Evolutionary conservation across 805 yeast species (phyloP), one percentile per base, ranked within the genome.

Genomic region (Teunomyces lycoperdinae): DNA sequence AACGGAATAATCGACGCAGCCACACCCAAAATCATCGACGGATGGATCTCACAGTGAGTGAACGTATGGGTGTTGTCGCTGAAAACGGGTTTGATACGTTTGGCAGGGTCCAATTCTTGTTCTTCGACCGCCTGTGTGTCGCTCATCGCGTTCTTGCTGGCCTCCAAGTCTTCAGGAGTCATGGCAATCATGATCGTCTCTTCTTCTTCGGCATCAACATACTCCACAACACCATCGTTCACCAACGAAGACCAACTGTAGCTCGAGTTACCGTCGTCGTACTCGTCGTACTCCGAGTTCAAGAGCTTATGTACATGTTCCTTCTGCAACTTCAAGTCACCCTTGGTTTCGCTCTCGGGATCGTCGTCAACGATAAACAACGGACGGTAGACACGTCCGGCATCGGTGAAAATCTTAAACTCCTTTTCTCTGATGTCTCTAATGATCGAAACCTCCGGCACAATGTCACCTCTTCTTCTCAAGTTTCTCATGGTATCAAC

Each of bases 11-110:
- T 90, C 27, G 96, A 89, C 4, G 99, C 99, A 41, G 97, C 96
- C 55, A 94, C 97, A 70, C 99, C 99, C 52, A 94, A 78, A 68
- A 94, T 92, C 99, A 94, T 94, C 28, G 96, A 87, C 14, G 99
- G 99, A 72, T 94, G 99, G 64, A 94, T 91, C 73, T 94, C 99
- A 80, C 99, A 94, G 70, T 94, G 99, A 0, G 99, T 94, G 76
- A 89, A 94, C 1, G 98, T 90, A 58, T 83, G 82, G 20, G 83
- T 79, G 44, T 76, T 74, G 3, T 77, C 62, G 44, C 70, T 67
- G 52, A 72, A 76, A 11, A 78, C 71, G 14, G 89, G 83, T 67
- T 85, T 91, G 63, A 94, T 88, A 72, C 99, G 83, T 68, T 84
- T 84, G 29, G 96, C 96, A 0, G 90, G 86, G 61, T 85, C 90